Conservation (phyloP, 331 rosid genomes). For the Dryas integrifolia region DNA sequence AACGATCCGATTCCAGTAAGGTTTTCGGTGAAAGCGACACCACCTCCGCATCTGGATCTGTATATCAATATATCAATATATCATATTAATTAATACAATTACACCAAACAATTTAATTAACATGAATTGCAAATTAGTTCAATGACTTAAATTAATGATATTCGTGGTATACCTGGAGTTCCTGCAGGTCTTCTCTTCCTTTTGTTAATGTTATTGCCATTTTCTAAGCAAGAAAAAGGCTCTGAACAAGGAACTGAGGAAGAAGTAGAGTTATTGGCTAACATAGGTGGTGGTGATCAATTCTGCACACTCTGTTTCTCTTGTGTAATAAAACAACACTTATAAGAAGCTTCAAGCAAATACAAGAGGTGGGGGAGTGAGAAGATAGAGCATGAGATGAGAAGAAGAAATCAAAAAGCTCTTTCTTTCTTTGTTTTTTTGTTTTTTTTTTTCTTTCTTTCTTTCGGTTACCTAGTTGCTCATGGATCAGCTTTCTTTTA, state of each 20-base stretch:
- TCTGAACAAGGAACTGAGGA: slow-evolving; percentile 66
- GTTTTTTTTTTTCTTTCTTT: slow-evolving; percentile 8
- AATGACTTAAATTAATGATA: too few species aligned
- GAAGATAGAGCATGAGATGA: not conserved
- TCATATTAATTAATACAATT: not conserved
- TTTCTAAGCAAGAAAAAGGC: slow-evolving; percentile 67
- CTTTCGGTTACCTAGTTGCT: slow-evolving; percentile 55
- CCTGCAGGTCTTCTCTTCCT: slow-evolving; percentile 96
- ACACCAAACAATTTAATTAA: not conserved
- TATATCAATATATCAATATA: not conserved
- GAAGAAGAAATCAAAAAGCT: slow-evolving; percentile 13
- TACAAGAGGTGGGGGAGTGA: slow-evolving; percentile 21
- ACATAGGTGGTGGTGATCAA: slow-evolving; percentile 36
- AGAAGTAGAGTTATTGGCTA: slow-evolving; percentile 51
- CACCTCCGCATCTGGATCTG: slow-evolving; percentile 99
- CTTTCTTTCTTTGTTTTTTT: slow-evolving; percentile 37
- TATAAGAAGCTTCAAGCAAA: too few species aligned
- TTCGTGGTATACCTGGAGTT: slow-evolving; percentile 66
- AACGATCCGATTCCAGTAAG: slow-evolving; percentile 90
- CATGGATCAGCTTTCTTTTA: slow-evolving; percentile 55
- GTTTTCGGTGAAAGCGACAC: slow-evolving; percentile 97
- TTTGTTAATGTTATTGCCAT: slow-evolving; percentile 51
- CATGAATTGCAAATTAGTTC: too few species aligned
- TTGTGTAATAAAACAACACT: too few species aligned
- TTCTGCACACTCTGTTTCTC: too few species aligned